phyloP scores from a whole-genome alignment of 2,329 filamentous ascomycete genomes.

The Verticillium nubilum region DNA sequence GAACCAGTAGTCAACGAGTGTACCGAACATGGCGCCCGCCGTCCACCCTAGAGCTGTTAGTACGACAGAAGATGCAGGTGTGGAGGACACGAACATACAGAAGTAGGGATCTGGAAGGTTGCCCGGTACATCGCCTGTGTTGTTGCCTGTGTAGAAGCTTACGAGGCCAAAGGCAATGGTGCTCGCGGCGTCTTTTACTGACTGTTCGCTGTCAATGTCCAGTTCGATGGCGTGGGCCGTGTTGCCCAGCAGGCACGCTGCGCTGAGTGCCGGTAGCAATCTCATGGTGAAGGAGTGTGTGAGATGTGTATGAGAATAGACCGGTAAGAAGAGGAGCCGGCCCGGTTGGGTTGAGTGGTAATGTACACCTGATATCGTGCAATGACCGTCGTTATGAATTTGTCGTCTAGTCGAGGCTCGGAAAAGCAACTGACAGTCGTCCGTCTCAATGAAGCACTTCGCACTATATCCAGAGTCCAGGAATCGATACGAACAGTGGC shows the following conservation, averaged over 20 bases:
- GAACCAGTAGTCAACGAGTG: slow-evolving; percentile 67
- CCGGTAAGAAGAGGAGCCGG: neutral
- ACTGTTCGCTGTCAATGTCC: slow-evolving; percentile 35
- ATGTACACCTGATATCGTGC: neutral
- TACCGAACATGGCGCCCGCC: slow-evolving; percentile 65
- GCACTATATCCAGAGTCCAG: neutral
- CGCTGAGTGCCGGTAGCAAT: neutral
- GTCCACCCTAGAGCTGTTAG: slow-evolving; percentile 59
- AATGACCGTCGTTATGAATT: neutral
- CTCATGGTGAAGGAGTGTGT: neutral
- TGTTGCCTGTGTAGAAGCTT: slow-evolving; percentile 50
- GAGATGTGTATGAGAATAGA: neutral
- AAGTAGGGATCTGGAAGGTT: slow-evolving; percentile 59
- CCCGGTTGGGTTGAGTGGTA: neutral
- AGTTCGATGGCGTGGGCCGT: slow-evolving; percentile 6
- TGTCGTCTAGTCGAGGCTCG: neutral
- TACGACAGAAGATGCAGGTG: slow-evolving; percentile 21
- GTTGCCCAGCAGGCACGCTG: slow-evolving; percentile 3
- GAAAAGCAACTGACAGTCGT: neutral
- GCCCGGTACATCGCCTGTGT: slow-evolving; percentile 51
- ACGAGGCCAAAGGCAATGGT: slow-evolving; percentile 42
- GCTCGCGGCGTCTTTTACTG: slow-evolving; percentile 41
- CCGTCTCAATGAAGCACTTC: neutral
- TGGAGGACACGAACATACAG: slow-evolving; percentile 42
- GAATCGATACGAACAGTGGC: neutral